Evolutionary conservation across 2,329 filamentous ascomycete genomes (phyloP), one percentile per base, ranked within the genome.

Genomic region (Fusarium falciforme): DNA sequence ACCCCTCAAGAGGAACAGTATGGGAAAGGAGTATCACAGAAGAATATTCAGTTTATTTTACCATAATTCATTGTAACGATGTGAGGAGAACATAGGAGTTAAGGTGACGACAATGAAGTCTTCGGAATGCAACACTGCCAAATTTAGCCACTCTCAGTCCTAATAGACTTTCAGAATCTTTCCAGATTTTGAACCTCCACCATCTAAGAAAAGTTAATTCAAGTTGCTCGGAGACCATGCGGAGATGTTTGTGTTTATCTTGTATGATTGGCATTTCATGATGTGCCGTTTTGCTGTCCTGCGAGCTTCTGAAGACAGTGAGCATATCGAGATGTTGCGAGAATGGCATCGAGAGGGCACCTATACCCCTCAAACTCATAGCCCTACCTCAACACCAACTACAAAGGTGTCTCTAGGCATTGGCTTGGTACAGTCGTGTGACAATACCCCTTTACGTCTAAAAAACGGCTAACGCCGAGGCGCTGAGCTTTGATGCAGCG

Each of bases 101-200:
- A 40, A 60, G 22, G n/a, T 62, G 58, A 47, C 29, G 11, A 31
- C 12, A 27, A 54, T 61, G 25, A 31, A 33, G 29, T 36, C 36
- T 22, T 33, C 59, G 71, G 68, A 74, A 74, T 74, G 71, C 61
- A 29, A 65, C 47, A 63, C 44, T 33, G 27, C 71, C 61, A 72
- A 69, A 63, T 61, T 59, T 60, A 38, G 71, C 61, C 61, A 59
- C 44, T 20, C 40, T 47, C 55, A 61, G 44, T 29, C 44, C 40
- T 68, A 54, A 61, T 74, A 66, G 62, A 61, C 71, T 74, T 74
- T 74, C 11, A 47, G 64, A 72, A 74, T 40, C 20, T 72, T 72
- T 68, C 71, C 61, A 72, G 64, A 74, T 44, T 47, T 16, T 11
- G 25, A 33, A 61, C 61, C 68, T 68, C 71, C 61, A 72, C 67